These are phyloP conservation scores for Globisporangium spiculum DNA, from an alignment of 352 stramenopile genomes.

Conservation along the genomic window DNA sequence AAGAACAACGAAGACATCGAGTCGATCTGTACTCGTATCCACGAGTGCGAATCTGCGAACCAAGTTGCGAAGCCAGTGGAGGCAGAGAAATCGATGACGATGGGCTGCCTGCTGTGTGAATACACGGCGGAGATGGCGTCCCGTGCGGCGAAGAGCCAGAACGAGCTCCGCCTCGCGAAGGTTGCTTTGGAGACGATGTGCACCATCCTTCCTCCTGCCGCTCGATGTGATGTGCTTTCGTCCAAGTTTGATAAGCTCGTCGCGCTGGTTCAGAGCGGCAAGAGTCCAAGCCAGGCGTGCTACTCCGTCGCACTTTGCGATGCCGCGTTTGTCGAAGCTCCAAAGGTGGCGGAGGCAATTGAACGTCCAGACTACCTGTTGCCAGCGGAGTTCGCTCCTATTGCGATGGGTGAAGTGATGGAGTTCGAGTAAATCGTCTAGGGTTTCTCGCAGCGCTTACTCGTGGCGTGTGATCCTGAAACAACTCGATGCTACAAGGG, in stretches of 20 bases:
- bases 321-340: constrained; percentile 30
- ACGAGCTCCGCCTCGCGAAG: constrained; percentile 57
- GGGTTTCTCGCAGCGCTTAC: neutral
- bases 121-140: constrained; percentile 67
- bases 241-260: constrained; percentile 77
- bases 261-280: constrained; percentile 50
- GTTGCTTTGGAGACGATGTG: constrained; percentile 76
- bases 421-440: constrained; percentile 40
- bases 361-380: constrained; percentile 19
- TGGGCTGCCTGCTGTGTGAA: constrained; percentile 78
- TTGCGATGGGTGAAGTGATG: constrained; percentile 36
- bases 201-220: constrained; percentile 55
- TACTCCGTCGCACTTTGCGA: constrained; percentile 56
- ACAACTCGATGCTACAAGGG: neutral
- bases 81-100: constrained; percentile 37
- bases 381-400: constrained; percentile 21
- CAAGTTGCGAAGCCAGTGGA: constrained; percentile 15
- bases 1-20: constrained; percentile 48
- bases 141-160: constrained; percentile 41
- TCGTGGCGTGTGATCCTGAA: neutral
- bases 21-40: constrained; percentile 48
- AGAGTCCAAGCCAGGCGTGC: constrained; percentile 63
- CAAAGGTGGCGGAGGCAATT: constrained; percentile 20
- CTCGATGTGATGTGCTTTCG: constrained; percentile 60
- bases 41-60: constrained; percentile 26